Evolutionary conservation across 2,329 filamentous ascomycete species (phyloP).

Genomic region (Sarocladium oryzae): DNA sequence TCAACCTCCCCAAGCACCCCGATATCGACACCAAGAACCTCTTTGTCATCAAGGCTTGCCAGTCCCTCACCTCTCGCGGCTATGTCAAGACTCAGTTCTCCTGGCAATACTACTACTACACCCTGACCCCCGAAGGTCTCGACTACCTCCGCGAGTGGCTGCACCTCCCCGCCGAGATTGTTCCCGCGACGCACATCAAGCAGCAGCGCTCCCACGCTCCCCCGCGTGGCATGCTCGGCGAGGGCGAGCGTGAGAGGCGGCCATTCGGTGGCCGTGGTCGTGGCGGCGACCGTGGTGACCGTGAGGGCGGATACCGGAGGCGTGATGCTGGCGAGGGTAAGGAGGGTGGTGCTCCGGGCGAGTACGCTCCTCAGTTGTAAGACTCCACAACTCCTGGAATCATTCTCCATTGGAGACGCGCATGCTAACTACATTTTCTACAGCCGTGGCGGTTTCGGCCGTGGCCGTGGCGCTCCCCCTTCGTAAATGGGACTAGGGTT

Average conservation of each 20-base stretch:
- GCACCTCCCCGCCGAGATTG: constrained; percentile 98
- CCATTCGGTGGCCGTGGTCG: constrained; percentile 70
- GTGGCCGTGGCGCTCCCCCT: constrained; percentile 75
- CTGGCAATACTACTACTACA: constrained; percentile 99
- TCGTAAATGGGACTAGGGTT: constrained; percentile 44
- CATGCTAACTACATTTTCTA: constrained; percentile 26
- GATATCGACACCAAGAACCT: constrained; percentile 99
- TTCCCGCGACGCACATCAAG: constrained; percentile 99
- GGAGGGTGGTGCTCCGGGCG: constrained; percentile 86
- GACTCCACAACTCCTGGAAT: constrained; percentile 24
- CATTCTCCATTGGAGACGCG: not conserved
- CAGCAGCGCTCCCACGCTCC: constrained; percentile 98
- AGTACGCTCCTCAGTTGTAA: constrained; percentile 88
- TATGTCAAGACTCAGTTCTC: constrained; percentile 99
- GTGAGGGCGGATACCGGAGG: constrained; percentile 87
- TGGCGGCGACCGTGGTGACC: constrained; percentile 69
- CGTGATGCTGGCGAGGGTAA: constrained; percentile 81
- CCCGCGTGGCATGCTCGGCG: constrained; percentile 97
- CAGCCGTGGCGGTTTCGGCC: constrained; percentile 81
- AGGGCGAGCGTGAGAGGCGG: constrained; percentile 73
- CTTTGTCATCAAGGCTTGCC: constrained; percentile 96
- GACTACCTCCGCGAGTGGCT: constrained; percentile 99
- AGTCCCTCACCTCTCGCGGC: constrained; percentile 96
- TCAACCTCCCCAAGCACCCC: constrained; percentile 93
- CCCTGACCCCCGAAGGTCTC: constrained; percentile 97